A percentile compares a stretch with the other conserved stretches of the same genome.
Conservation (phyloP, 164 flowering plant genomes). For the Saururus chinensis region DNA sequence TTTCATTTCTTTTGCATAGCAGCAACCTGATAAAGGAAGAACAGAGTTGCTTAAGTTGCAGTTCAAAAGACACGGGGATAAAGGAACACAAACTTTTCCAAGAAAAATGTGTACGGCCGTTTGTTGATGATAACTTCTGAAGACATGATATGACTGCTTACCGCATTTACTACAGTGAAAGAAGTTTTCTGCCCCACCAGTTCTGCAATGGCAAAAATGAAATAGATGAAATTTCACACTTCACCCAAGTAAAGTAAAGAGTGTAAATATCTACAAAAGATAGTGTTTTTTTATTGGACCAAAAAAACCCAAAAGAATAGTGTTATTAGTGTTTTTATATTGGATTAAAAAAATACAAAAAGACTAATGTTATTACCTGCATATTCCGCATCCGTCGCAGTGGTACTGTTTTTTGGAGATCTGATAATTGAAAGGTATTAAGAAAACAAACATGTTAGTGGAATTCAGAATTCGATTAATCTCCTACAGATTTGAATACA, state of each 20-base stretch:
- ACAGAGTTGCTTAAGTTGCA: not conserved
- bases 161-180: constrained; percentile 80
- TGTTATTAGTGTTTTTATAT: too few relatives aligned
- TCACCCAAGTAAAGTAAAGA: not conserved
- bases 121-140: too few relatives aligned
- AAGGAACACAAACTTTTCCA: not conserved
- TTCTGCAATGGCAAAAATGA: constrained; percentile 16
- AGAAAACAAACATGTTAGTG: not conserved
- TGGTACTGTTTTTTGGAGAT: constrained; percentile 84
- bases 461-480: not conserved
- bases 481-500: not conserved
- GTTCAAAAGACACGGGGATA: not conserved
- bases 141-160: constrained; percentile 13
- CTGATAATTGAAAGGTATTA: constrained; percentile 20
- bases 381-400: constrained; percentile 85
- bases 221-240: not conserved
- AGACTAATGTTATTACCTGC: constrained; percentile 58
- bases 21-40: constrained; percentile 42
- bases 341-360: too few relatives aligned
- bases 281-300: too few relatives aligned
- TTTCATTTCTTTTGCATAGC: constrained; percentile 48
- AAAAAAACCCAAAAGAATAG: too few relatives aligned
- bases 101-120: too few relatives aligned
- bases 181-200: constrained; percentile 79
- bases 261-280: not conserved